Percentiles rank a stretch among this genome's conserved stretches.
phyloP scores from a whole-genome alignment of 208 protist genomes.

The Plasmodiophora brassicae region DNA sequence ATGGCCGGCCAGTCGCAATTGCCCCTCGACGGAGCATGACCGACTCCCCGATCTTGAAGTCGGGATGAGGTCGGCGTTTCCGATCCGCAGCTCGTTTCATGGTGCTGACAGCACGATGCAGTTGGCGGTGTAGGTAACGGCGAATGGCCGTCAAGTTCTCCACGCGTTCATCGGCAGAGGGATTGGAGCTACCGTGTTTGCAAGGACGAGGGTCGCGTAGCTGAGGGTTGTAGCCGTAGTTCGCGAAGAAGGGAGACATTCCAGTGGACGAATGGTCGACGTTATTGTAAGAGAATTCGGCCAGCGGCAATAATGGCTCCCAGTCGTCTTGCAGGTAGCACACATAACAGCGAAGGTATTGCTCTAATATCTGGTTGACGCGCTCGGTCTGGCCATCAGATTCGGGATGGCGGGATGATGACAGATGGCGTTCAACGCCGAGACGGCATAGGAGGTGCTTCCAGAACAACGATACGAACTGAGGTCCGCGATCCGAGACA shows the following conservation, averaged over 20 bases:
- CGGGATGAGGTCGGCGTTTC: no score
- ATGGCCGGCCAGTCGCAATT: no score
- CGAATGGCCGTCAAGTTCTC: no score
- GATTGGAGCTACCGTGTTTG: no score
- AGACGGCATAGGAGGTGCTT: neutral
- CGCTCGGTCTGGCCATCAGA: conserved; percentile 4
- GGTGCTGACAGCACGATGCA: no score
- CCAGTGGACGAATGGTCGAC: neutral
- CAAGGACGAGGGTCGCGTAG: no score
- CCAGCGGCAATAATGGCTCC: neutral
- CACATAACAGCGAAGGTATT: neutral
- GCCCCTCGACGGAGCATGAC: no score
- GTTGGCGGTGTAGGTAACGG: no score
- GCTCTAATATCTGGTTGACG: conserved; percentile 8
- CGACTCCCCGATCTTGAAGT: no score
- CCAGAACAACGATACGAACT: neutral
- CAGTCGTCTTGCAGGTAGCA: neutral
- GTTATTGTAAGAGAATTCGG: conserved; percentile 23
- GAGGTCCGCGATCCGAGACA: neutral
- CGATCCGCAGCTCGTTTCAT: no score
- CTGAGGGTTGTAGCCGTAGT: neutral
- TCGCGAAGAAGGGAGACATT: neutral
- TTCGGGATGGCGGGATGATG: neutral
- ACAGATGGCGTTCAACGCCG: neutral
- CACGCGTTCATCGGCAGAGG: no score